Evolutionary conservation across 2,329 filamentous ascomycete species (phyloP).

Genomic region (Claviceps pusilla): DNA sequence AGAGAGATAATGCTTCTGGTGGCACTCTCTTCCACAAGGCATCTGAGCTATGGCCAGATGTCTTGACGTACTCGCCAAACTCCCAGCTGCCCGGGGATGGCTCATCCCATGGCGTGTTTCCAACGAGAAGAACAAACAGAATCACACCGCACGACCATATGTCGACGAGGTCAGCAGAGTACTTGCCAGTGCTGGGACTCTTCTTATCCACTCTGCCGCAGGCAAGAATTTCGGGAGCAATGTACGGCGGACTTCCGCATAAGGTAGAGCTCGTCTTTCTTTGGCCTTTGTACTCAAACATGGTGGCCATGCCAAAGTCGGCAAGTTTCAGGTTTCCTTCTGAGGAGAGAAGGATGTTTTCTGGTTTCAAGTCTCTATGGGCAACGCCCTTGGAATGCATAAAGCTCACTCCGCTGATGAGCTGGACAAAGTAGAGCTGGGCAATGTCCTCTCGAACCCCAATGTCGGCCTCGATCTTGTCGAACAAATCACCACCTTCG

Average conservation of each 20-base stretch:
- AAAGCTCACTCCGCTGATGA: constrained; percentile 79
- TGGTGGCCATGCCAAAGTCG: constrained; percentile 88
- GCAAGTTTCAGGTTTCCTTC: constrained; percentile 84
- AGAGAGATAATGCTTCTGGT: constrained; percentile 56
- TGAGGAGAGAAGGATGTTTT: constrained; percentile 81
- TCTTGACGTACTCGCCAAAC: constrained; percentile 72
- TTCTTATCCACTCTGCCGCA: constrained; percentile 34
- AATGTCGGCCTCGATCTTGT: constrained; percentile 97
- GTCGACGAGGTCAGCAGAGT: constrained; percentile 68
- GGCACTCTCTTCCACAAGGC: constrained; percentile 75
- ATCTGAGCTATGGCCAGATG: constrained; percentile 67
- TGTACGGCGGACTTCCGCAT: constrained; percentile 92
- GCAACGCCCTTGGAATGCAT: constrained; percentile 94
- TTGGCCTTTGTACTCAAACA: constrained; percentile 80
- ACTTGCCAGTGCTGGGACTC: constrained; percentile 39
- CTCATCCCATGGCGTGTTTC: constrained; percentile 96
- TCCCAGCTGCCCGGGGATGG: constrained; percentile 78
- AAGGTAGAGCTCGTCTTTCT: constrained; percentile 74
- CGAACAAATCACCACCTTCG: constrained; percentile 89
- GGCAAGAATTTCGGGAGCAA: constrained; percentile 75
- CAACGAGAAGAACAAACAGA: constrained; percentile 86
- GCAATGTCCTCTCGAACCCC: constrained; percentile 90
- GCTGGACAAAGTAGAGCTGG: constrained; percentile 88
- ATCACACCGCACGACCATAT: constrained; percentile 98
- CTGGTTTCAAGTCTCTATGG: constrained; percentile 82